These are phyloP conservation scores for Catunica adiposa DNA, from an alignment of 2,329 filamentous ascomycete species.

Conservation along the genomic window DNA sequence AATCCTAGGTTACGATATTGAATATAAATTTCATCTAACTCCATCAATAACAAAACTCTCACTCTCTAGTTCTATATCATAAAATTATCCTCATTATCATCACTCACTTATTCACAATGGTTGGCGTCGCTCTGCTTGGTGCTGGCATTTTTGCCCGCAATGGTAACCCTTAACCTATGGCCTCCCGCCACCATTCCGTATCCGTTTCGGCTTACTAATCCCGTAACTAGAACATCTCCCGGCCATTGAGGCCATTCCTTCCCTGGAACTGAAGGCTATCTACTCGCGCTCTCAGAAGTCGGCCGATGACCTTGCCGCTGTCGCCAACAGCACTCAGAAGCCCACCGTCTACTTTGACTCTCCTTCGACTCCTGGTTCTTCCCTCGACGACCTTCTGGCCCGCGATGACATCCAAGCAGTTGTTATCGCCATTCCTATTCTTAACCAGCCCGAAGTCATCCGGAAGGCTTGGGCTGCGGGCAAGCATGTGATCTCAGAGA, in stretches of 20 bases:
- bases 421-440: slow-evolving; percentile 46
- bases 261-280: slow-evolving; percentile 43
- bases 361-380: slow-evolving; percentile 26
- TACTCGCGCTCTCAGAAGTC: slow-evolving; percentile 47
- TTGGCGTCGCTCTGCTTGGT: slow-evolving; percentile 44
- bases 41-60: background rate
- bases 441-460: slow-evolving; percentile 41
- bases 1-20: no score
- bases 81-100: background rate
- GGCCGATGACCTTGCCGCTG: slow-evolving; percentile 24
- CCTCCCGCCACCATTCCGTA: background rate
- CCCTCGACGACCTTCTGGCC: slow-evolving; percentile 34
- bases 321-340: background rate
- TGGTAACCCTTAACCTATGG: slow-evolving; percentile 22
- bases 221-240: slow-evolving; percentile 24
- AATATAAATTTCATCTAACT: no score
- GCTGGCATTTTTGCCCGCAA: slow-evolving; percentile 46
- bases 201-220: slow-evolving; percentile 7
- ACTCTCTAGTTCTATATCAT: background rate
- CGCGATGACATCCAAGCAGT: slow-evolving; percentile 39
- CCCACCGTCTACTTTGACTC: slow-evolving; percentile 13
- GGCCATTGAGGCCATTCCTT: slow-evolving; percentile 36
- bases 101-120: slow-evolving; percentile 12
- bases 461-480: slow-evolving; percentile 42
- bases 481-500: slow-evolving; percentile 56